Conservation (phyloP, 2,329 filamentous ascomycete species). For the Thermomyces lanuginosus region DNA sequence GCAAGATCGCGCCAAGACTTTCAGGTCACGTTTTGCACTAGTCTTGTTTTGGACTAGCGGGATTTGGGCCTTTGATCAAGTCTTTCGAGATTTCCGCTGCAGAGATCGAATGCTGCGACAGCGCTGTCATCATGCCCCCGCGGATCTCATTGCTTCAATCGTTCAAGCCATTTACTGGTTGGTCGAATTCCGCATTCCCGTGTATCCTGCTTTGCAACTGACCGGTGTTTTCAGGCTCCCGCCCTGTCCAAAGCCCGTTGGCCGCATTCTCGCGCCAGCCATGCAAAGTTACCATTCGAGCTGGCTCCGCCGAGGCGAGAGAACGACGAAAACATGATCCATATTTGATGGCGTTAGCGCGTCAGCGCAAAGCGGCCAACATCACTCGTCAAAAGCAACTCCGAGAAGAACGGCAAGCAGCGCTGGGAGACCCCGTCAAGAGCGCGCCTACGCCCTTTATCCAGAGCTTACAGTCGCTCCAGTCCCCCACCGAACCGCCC, state of each 20-base stretch:
- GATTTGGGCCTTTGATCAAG: constrained; percentile 4
- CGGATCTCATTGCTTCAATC: constrained; percentile 47
- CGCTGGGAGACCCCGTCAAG: constrained; percentile 60
- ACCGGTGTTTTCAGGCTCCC: constrained; percentile 12
- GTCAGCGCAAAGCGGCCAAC: constrained; percentile 72
- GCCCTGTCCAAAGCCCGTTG: constrained; percentile 26
- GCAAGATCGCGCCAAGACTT: constrained; percentile 15
- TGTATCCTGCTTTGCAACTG: neutral
- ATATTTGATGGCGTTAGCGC: constrained; percentile 63
- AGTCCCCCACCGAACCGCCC: constrained; percentile 17
- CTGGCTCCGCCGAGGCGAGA: constrained; percentile 47
- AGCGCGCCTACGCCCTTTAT: constrained; percentile 70
- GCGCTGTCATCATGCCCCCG: constrained; percentile 43
- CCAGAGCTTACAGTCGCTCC: constrained; percentile 54
- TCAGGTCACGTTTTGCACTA: constrained; percentile 8
- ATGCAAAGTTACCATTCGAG: constrained; percentile 39
- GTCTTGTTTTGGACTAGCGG: constrained; percentile 13
- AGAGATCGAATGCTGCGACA: constrained; percentile 3
- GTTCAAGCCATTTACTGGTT: constrained; percentile 45
- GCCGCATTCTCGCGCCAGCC: constrained; percentile 39
- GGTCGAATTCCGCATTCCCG: constrained; percentile 13
- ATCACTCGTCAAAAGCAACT: constrained; percentile 58
- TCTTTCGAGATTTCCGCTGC: constrained; percentile 16
- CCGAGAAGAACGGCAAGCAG: constrained; percentile 44
- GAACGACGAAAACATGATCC: constrained; percentile 58